These are phyloP conservation scores for Yarrowia divulgata DNA, from an alignment of 805 yeast species.

Conservation along the genomic window DNA sequence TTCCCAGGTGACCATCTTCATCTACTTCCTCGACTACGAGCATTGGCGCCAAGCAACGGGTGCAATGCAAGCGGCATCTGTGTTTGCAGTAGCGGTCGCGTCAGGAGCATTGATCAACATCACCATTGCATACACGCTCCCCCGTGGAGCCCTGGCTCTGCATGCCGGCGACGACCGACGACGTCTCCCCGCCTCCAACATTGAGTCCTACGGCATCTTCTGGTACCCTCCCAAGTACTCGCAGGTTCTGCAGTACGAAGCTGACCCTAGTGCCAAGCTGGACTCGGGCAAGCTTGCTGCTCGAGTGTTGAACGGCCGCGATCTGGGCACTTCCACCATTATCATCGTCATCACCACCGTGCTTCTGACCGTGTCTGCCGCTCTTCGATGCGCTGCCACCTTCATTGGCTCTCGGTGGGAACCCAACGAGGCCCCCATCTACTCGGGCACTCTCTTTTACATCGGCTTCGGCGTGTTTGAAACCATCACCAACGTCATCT, in stretches of 20 bases:
- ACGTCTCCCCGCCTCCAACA: slow-evolving; percentile 33
- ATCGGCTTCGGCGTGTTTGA: slow-evolving; percentile 74
- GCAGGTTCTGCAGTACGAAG: slow-evolving; percentile 35
- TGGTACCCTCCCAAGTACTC: slow-evolving; percentile 34
- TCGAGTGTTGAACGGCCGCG: slow-evolving; percentile 34
- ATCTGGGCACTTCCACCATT: slow-evolving; percentile 18
- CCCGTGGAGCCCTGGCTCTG: slow-evolving; percentile 32
- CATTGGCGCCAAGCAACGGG: slow-evolving; percentile 60
- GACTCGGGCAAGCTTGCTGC: slow-evolving; percentile 27
- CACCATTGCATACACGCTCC: slow-evolving; percentile 56
- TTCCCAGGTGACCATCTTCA: slow-evolving; percentile 66
- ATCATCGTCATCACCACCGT: slow-evolving; percentile 27
- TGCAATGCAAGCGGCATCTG: slow-evolving; percentile 60
- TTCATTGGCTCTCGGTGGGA: slow-evolving; percentile 17
- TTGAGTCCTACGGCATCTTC: slow-evolving; percentile 33
- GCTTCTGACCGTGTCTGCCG: slow-evolving; percentile 20
- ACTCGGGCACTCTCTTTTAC: slow-evolving; percentile 57
- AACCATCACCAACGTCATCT: slow-evolving; percentile 61
- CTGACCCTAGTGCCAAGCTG: slow-evolving; percentile 34
- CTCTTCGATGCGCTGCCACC: slow-evolving; percentile 24
- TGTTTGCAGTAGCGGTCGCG: slow-evolving; percentile 60
- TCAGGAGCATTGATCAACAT: slow-evolving; percentile 60
- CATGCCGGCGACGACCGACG: slow-evolving; percentile 16
- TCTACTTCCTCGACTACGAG: slow-evolving; percentile 59
- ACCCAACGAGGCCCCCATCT: slow-evolving; percentile 25